These are phyloP conservation scores for Davidsoniella virescens DNA, from an alignment of 2,329 filamentous ascomycete genomes.

Conservation along the genomic window DNA sequence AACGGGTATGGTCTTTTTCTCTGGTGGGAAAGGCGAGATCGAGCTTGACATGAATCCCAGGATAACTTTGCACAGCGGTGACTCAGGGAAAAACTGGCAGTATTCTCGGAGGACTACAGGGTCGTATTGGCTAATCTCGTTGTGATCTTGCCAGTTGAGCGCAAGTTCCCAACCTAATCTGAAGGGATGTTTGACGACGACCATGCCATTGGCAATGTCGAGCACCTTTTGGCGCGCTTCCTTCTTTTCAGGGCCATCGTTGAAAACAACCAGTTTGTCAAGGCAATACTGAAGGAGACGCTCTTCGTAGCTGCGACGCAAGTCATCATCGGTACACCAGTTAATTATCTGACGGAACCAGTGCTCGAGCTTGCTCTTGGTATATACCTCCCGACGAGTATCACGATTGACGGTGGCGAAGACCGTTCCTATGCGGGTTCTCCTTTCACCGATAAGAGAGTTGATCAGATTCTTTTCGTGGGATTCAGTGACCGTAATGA, in stretches of 20 bases:
- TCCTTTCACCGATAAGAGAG: constrained; percentile 71
- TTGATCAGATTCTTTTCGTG: constrained; percentile 86
- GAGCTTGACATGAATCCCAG: constrained; percentile 69
- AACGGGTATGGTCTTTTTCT: constrained; percentile 8
- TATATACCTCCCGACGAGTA: constrained; percentile 72
- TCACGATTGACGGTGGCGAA: constrained; percentile 71
- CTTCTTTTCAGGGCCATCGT: constrained; percentile 46
- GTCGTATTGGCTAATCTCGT: constrained; percentile 62
- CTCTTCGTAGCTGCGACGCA: constrained; percentile 74
- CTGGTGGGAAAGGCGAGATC: constrained; percentile 60
- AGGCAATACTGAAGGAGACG: constrained; percentile 71
- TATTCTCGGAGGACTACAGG: constrained; percentile 64
- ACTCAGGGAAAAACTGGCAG: constrained; percentile 66
- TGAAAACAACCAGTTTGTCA: constrained; percentile 56
- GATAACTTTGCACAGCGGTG: constrained; percentile 67
- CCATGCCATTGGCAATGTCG: constrained; percentile 76
- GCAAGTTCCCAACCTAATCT: constrained; percentile 80
- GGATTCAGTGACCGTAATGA: constrained; percentile 68
- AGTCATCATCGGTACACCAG: constrained; percentile 76
- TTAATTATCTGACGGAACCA: constrained; percentile 74
- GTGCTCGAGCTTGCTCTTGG: constrained; percentile 58
- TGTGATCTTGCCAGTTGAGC: constrained; percentile 74
- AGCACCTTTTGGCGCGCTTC: constrained; percentile 56
- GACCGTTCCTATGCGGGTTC: constrained; percentile 72
- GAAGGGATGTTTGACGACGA: constrained; percentile 86